Base-by-base conservation (phyloP, 331 rosid genomes). In the Erythrophleum ivorense region DNA sequence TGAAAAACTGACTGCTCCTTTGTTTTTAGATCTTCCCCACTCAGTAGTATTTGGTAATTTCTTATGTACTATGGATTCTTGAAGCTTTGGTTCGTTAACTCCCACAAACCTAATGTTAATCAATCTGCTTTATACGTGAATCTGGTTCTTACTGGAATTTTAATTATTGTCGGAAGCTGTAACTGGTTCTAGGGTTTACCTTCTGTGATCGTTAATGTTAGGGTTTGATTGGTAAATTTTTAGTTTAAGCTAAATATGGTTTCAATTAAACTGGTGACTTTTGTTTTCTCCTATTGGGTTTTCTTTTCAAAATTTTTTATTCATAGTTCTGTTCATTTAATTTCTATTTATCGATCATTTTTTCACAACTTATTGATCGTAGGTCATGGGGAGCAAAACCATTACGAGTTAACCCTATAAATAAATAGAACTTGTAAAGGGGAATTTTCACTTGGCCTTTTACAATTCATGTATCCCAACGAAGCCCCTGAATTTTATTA, bases 211-310 rank as follows among this genome's bases (percentile, higher is more conserved):
- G 24, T 65, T 49, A 4, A 64, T 15, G 75, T 55, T 83, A 83
- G 87, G 89, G 86, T 86, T 86, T 78, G 29, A 6, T 75, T 41
- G 29, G 29, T 34, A n/a, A 73, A 24, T 9, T 46, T 36, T 33
- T 53, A 31, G 10, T 18, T 53, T 34, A 2, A 29, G 16, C 40
- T 54, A 33, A 16, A 33, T 53, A 31, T 73, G 31, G 45, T 16
- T 34, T 53, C 19, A n/a, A 53, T 36, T 34, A 16, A 19, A 6
- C 19, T 5, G 29, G 10, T 52, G 0, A 36, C 8, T 72, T 72
- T 15, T 31, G 21, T 73, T 29, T 57, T 31, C 24, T 3, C n/a
- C 49, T 24, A 19, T 21, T 19, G 40, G 15, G 31, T 11, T 6
- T 21, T 21, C 9, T 31, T 14, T 15, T 34, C 21, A 14, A 63